Percentiles rank a stretch among this genome's conserved stretches.
phyloP scores from a whole-genome alignment of 495 filamentous ascomycete species.

The Cairneyella variabilis region DNA sequence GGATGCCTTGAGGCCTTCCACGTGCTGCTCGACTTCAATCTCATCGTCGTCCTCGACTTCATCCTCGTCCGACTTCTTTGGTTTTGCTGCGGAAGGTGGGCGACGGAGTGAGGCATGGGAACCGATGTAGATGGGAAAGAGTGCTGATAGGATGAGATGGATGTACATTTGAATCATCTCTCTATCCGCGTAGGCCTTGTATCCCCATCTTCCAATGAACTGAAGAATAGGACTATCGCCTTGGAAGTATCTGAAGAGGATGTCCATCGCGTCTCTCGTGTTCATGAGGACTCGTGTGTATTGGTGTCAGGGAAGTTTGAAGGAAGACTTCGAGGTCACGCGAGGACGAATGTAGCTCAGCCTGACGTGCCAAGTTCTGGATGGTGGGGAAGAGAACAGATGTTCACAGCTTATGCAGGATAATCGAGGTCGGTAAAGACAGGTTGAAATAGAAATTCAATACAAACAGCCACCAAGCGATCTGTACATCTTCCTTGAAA shows the following conservation, averaged over 20 bases:
- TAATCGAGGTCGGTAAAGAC: no score
- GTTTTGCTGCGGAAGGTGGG: slow-evolving; percentile 72
- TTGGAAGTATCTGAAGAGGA: slow-evolving; percentile 6
- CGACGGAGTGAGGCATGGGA: slow-evolving; percentile 68
- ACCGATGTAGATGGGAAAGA: slow-evolving; percentile 70
- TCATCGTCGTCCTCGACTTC: slow-evolving; percentile 56
- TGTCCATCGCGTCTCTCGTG: not conserved
- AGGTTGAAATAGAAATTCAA: not conserved
- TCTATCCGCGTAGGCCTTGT: slow-evolving; percentile 13
- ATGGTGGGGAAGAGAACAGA: no score
- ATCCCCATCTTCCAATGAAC: slow-evolving; percentile 21
- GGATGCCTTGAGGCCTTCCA: slow-evolving; percentile 72
- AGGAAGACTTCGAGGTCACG: no score
- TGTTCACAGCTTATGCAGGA: not conserved
- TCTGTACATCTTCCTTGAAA: no score
- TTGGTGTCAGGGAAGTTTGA: no score
- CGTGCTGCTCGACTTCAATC: slow-evolving; percentile 52
- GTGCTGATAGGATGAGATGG: slow-evolving; percentile 62
- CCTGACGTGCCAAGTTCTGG: not conserved
- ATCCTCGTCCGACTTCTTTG: slow-evolving; percentile 40
- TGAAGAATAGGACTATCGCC: slow-evolving; percentile 20
- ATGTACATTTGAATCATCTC: slow-evolving; percentile 55
- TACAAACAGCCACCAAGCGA: no score
- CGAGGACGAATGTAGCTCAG: no score
- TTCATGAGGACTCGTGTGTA: no score